These are phyloP conservation scores for Amanita exitialis DNA, from an alignment of 768 basidiomycete genomes.

Conservation along the genomic window DNA sequence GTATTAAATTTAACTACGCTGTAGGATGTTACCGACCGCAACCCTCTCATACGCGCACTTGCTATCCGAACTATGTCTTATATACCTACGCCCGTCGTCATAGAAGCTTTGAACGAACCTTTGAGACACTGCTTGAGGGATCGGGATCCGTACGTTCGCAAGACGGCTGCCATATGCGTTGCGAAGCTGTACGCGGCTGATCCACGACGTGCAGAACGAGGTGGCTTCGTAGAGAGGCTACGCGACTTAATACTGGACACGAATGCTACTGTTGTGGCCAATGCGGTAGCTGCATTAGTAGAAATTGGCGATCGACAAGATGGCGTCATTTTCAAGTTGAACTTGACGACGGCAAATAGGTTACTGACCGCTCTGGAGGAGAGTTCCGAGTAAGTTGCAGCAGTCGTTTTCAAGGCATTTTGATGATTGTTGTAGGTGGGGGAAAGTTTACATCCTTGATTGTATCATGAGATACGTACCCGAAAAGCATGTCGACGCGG, in stretches of 20 bases:
- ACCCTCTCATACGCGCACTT: constrained; percentile 92
- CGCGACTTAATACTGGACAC: constrained; percentile 86
- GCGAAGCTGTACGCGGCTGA: constrained; percentile 92
- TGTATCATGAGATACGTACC: constrained; percentile 92
- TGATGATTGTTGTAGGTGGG: constrained; percentile 61
- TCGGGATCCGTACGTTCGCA: constrained; percentile 94
- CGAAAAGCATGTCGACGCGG: constrained; percentile 77
- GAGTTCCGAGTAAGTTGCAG: constrained; percentile 83
- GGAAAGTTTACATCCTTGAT: constrained; percentile 96
- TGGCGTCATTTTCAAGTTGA: constrained; percentile 87
- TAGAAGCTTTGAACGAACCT: constrained; percentile 79
- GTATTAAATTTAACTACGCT: constrained; percentile 4
- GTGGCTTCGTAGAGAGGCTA: constrained; percentile 84
- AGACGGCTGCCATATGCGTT: constrained; percentile 96
- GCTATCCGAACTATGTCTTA: constrained; percentile 99
- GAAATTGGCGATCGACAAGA: constrained; percentile 95
- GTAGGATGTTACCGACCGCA: constrained; percentile 92
- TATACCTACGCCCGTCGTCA: constrained; percentile 86
- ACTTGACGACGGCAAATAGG: constrained; percentile 80
- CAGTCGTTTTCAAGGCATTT: constrained; percentile 5
- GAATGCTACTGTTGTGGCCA: constrained; percentile 96
- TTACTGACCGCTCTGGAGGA: constrained; percentile 86
- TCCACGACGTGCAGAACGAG: constrained; percentile 75
- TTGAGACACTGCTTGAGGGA: constrained; percentile 89
- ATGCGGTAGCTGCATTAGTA: constrained; percentile 93